Evolutionary conservation across 257 asterid species (phyloP).

Genomic region (Solanum etuberosum): DNA sequence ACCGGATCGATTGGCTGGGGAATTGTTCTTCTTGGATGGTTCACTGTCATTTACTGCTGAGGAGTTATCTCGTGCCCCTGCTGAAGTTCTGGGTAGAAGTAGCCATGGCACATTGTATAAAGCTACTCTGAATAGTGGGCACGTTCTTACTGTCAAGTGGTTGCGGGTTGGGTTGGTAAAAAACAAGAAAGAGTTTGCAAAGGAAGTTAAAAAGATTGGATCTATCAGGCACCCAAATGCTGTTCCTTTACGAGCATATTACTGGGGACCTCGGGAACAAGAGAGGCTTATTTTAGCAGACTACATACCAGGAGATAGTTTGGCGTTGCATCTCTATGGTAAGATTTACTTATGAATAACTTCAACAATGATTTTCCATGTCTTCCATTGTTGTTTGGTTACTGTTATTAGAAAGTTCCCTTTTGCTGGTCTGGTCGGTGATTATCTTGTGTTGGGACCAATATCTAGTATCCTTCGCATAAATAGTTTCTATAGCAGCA

Average conservation of each 20-base stretch:
- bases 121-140: slow-evolving; percentile 73
- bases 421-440: not conserved
- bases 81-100: slow-evolving; percentile 94
- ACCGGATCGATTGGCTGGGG: slow-evolving; percentile 88
- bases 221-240: slow-evolving; percentile 49
- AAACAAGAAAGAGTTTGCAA: slow-evolving; percentile 77
- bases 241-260: slow-evolving; percentile 69
- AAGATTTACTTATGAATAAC: slow-evolving; percentile 9
- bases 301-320: slow-evolving; percentile 76
- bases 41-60: slow-evolving; percentile 69
- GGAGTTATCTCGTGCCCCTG: slow-evolving; percentile 92
- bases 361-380: not conserved
- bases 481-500: not conserved
- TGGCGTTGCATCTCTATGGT: slow-evolving; percentile 89
- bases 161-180: slow-evolving; percentile 85
- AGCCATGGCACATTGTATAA: slow-evolving; percentile 89
- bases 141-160: slow-evolving; percentile 89
- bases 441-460: not conserved
- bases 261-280: slow-evolving; percentile 93
- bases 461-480: not conserved
- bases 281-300: slow-evolving; percentile 83
- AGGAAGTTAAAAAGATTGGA: slow-evolving; percentile 81
- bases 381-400: not conserved
- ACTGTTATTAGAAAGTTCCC: not conserved
- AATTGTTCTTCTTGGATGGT: slow-evolving; percentile 61